Percentiles rank a stretch among this genome's conserved stretches.
These are phyloP conservation scores for Apophysomyces ossiformis DNA, from an alignment of 371 early-diverging fungal genomes.

Conservation along the genomic window DNA sequence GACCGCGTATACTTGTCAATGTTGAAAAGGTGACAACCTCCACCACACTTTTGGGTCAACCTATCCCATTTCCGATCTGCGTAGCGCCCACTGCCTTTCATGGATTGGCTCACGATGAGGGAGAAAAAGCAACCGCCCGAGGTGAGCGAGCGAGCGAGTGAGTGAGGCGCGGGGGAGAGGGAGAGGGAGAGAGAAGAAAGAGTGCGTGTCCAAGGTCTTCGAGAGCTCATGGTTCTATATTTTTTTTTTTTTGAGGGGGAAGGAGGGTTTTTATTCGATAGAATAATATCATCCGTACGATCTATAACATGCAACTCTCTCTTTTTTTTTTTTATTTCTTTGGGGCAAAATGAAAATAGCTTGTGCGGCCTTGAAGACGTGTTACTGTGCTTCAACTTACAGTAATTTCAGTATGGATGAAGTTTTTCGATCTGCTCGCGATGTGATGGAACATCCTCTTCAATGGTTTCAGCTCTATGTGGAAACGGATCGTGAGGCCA, in stretches of 20 bases:
- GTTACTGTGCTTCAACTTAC: slow-evolving; percentile 54
- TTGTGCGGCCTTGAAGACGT: slow-evolving; percentile 31
- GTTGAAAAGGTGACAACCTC: slow-evolving; percentile 25
- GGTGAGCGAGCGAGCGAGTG: slow-evolving; percentile 23
- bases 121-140: slow-evolving; percentile 58
- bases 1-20: slow-evolving; percentile 32
- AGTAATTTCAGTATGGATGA: slow-evolving; percentile 63
- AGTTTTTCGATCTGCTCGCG: slow-evolving; percentile 22
- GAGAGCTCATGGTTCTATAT: no score
- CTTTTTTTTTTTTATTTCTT: neutral
- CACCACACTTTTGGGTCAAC: slow-evolving; percentile 29
- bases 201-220: no score
- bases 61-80: slow-evolving; percentile 28
- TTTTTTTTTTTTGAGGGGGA: no score
- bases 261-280: no score
- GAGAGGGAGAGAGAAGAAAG: neutral
- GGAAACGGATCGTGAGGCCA: slow-evolving; percentile 59
- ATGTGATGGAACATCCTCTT: slow-evolving; percentile 17
- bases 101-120: slow-evolving; percentile 63
- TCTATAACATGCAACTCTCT: no score
- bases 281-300: no score
- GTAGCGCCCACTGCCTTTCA: slow-evolving; percentile 53
- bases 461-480: slow-evolving; percentile 85
- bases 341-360: slow-evolving; percentile 13
- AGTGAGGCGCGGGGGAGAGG: neutral